Percentiles rank a stretch among this genome's conserved stretches.
Evolutionary conservation across 2,329 filamentous ascomycete genomes (phyloP).

Genomic region (Neonectria hederae): DNA sequence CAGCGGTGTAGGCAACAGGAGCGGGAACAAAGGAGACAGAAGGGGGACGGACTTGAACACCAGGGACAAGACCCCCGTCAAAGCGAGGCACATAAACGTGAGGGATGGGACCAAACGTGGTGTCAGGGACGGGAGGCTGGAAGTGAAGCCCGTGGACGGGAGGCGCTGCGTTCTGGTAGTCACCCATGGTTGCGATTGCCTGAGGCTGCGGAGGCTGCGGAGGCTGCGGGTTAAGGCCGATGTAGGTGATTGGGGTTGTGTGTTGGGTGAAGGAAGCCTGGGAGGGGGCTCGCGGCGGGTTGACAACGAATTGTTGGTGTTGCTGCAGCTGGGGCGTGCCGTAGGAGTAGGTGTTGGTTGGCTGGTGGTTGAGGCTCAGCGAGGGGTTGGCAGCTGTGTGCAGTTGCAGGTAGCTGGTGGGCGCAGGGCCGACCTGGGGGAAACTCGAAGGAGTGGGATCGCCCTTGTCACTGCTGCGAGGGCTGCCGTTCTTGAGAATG

Average conservation of each 20-base stretch:
- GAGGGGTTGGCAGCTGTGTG: slow-evolving; percentile 48
- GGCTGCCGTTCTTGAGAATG: slow-evolving; percentile 16
- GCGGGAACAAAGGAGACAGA: slow-evolving; percentile 43
- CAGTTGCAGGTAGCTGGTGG: slow-evolving; percentile 43
- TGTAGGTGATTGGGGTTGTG: slow-evolving; percentile 41
- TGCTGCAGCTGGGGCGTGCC: slow-evolving; percentile 24
- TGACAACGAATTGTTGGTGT: slow-evolving; percentile 12
- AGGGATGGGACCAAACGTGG: slow-evolving; percentile 62
- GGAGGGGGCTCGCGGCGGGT: background rate
- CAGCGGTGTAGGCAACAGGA: slow-evolving; percentile 31
- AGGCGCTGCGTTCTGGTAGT: slow-evolving; percentile 56
- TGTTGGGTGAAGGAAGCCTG: slow-evolving; percentile 12
- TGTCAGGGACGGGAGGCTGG: slow-evolving; percentile 68
- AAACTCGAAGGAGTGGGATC: slow-evolving; percentile 36
- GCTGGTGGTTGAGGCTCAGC: slow-evolving; percentile 44
- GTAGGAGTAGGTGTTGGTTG: slow-evolving; percentile 33
- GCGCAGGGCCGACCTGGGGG: slow-evolving; percentile 43
- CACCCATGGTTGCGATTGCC: slow-evolving; percentile 45
- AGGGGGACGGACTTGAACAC: slow-evolving; percentile 48
- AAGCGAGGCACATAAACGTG: slow-evolving; percentile 66
- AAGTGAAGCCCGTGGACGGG: slow-evolving; percentile 59
- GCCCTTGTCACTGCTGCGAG: slow-evolving; percentile 13
- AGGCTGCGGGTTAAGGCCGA: slow-evolving; percentile 33
- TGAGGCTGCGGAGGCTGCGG: slow-evolving; percentile 26
- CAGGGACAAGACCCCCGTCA: slow-evolving; percentile 49